These are phyloP conservation scores for Trichoderma reesei DNA, from an alignment of 495 filamentous ascomycete genomes.

Conservation along the genomic window DNA sequence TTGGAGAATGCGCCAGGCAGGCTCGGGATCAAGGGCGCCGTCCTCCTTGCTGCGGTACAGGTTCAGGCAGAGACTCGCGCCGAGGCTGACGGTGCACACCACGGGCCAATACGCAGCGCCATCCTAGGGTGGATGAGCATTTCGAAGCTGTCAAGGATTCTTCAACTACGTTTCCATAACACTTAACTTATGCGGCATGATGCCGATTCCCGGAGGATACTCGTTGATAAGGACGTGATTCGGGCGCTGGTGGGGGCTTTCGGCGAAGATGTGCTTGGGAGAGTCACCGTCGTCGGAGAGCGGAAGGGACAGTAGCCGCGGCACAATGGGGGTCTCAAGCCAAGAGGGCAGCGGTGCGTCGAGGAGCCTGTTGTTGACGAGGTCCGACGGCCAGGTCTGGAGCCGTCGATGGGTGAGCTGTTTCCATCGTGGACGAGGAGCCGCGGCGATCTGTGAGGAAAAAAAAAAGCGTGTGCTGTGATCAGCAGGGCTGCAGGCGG, in stretches of 20 bases:
- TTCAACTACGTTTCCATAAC: conserved; percentile 14
- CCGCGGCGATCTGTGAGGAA: conserved; percentile 44
- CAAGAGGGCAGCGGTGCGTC: conserved; percentile 65
- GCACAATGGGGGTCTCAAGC: conserved; percentile 61
- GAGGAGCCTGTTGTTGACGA: conserved; percentile 65
- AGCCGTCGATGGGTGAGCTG: conserved; percentile 75
- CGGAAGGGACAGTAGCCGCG: conserved; percentile 50
- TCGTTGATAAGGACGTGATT: conserved; percentile 95
- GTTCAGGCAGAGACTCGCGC: conserved; percentile 66
- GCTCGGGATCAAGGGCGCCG: conserved; percentile 33
- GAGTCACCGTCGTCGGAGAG: conserved; percentile 16
- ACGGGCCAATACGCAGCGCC: conserved; percentile 76
- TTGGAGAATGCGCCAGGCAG: conserved; percentile 66
- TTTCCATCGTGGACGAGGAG: conserved; percentile 74
- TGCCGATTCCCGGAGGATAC: conserved; percentile 79
- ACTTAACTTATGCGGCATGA: conserved; percentile 77
- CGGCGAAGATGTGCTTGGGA: conserved; percentile 47
- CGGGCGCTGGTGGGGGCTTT: conserved; percentile 62
- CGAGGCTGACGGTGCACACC: conserved; percentile 84
- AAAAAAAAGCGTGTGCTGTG: conserved; percentile 13
- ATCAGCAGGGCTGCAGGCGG: conserved; percentile 11
- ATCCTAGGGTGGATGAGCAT: conserved; percentile 35
- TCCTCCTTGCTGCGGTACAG: conserved; percentile 57
- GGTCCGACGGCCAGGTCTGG: conserved; percentile 78
- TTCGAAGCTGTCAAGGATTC: conserved; percentile 9